A percentile compares a stretch with the other conserved stretches of the same genome.
phyloP scores from a whole-genome alignment of 2,329 filamentous ascomycete species.

The Ophiostoma tasmaniense region DNA sequence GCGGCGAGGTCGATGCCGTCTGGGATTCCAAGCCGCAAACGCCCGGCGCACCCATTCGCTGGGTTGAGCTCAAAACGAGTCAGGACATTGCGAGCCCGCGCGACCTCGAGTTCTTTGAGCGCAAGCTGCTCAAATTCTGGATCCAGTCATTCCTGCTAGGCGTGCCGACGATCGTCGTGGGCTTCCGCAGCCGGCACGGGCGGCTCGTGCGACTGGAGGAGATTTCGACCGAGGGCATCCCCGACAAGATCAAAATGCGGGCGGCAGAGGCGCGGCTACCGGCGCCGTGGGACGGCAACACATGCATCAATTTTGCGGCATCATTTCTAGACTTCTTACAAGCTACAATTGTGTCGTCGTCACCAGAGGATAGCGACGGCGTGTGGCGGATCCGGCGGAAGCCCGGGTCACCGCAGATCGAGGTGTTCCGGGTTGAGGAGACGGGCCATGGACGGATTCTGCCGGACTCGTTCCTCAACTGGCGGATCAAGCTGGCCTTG shows the following conservation, averaged over 20 bases:
- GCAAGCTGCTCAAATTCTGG: constrained; percentile 93
- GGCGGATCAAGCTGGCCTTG: constrained; percentile 52
- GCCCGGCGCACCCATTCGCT: constrained; percentile 64
- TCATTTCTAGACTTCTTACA: constrained; percentile 66
- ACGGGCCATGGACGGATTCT: constrained; percentile 68
- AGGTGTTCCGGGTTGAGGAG: constrained; percentile 65
- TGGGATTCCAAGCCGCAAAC: constrained; percentile 71
- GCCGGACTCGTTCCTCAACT: constrained; percentile 67
- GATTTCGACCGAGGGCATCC: constrained; percentile 70
- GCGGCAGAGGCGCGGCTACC: neutral
- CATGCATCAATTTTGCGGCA: constrained; percentile 84
- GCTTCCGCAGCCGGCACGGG: constrained; percentile 65
- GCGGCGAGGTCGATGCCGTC: constrained; percentile 88
- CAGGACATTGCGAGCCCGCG: constrained; percentile 58
- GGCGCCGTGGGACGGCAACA: constrained; percentile 72
- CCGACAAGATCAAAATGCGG: constrained; percentile 45
- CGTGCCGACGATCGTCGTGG: constrained; percentile 84
- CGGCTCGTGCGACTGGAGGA: constrained; percentile 66
- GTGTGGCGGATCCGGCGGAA: constrained; percentile 71
- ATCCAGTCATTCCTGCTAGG: constrained; percentile 91
- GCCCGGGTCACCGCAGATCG: constrained; percentile 56
- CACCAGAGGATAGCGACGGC: constrained; percentile 36
- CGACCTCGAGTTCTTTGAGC: constrained; percentile 69
- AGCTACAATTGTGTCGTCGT: constrained; percentile 38
- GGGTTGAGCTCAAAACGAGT: constrained; percentile 93